Conservation (phyloP, 345 rosid genomes). For the Eucalyptus marginata region DNA sequence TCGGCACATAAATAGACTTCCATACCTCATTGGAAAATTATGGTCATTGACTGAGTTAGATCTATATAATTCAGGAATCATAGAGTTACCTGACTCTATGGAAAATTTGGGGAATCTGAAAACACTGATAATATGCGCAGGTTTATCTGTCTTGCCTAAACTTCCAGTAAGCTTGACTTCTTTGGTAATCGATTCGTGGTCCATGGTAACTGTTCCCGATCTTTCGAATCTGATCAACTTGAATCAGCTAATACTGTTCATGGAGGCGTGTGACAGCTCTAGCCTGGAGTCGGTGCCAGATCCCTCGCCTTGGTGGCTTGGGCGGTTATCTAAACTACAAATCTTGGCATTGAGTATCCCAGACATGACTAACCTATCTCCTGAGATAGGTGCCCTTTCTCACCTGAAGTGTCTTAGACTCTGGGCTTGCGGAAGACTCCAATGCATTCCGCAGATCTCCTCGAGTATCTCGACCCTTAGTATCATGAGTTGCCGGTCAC, state of each 20-base stretch:
- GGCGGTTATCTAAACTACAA: neutral
- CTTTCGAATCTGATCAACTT: neutral
- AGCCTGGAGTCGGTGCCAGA: neutral
- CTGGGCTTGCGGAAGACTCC: accelerated
- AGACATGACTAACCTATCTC: neutral
- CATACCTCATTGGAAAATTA: neutral
- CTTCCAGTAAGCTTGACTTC: neutral
- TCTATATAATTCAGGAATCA: accelerated
- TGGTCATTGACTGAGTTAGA: neutral
- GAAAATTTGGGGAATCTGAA: accelerated
- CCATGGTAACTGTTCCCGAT: neutral
- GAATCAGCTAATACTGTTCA: neutral
- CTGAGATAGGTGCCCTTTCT: neutral
- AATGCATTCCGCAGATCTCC: neutral
- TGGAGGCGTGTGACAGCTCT: accelerated
- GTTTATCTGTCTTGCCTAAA: neutral
- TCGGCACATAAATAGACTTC: neutral
- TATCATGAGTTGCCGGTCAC: accelerated
- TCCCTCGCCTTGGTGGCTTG: neutral
- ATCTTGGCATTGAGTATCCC: accelerated
- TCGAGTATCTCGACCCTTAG: accelerated
- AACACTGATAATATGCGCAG: accelerated
- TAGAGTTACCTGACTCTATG: neutral
- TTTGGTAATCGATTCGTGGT: accelerated
- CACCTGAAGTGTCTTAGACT: accelerated